A percentile compares a stretch with the other conserved stretches of the same genome.
phyloP scores from a whole-genome alignment of 257 asterid species.

The Henckelia pumila region DNA sequence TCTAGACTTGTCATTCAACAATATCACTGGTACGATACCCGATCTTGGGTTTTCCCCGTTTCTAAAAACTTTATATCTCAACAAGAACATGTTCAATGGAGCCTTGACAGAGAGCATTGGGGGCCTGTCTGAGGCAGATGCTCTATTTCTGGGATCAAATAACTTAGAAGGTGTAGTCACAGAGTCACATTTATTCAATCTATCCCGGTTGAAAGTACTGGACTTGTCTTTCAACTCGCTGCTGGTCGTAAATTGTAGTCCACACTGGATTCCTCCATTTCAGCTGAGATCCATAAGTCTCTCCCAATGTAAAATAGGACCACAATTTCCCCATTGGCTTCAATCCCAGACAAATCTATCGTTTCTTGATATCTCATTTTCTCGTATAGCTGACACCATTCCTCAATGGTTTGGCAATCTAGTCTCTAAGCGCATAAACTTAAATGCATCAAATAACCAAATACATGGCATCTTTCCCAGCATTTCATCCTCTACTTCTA shows the following conservation, averaged over 20 bases:
- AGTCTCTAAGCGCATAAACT: background rate
- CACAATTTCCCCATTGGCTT: constrained; percentile 8
- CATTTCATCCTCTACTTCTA: background rate
- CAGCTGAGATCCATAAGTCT: background rate
- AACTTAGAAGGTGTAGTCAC: constrained; percentile 5
- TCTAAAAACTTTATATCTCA: no score
- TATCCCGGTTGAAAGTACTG: background rate
- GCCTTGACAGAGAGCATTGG: no score
- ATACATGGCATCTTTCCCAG: constrained; percentile 8
- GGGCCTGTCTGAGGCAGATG: constrained; percentile 4
- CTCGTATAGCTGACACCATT: constrained; percentile 8
- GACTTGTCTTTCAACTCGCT: background rate
- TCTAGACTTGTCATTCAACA: no score
- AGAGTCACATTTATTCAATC: background rate
- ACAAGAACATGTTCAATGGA: no score
- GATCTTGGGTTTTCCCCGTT: no score
- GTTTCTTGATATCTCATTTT: constrained; percentile 11
- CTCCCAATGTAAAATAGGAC: background rate
- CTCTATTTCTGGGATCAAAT: constrained; percentile 20
- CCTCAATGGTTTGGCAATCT: constrained; percentile 22
- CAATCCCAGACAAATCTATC: background rate
- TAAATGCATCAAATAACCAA: background rate
- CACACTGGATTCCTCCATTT: constrained; percentile 11
- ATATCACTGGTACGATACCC: no score
- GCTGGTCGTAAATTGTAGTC: background rate